Base-by-base conservation (phyloP, 148 eudicot genomes). In the Rheum nobile region DNA sequence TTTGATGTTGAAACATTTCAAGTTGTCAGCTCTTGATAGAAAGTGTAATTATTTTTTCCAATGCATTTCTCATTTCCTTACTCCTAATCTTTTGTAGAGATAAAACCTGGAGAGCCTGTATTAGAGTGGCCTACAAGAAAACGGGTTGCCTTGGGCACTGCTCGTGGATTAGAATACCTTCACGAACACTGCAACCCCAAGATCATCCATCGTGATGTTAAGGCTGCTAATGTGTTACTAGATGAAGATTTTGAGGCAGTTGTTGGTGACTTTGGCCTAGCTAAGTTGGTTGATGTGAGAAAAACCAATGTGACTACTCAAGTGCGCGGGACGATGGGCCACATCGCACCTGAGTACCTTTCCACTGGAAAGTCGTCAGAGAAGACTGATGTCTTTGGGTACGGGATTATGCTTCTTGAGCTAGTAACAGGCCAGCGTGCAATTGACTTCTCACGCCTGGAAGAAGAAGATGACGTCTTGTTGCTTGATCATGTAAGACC, bases 161-260 rank as follows among this genome's bases (percentile, higher is more conserved):
- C 88, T 46, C 88, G 86, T 76, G 90, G 90, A 52, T 67, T 87
- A 57, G 90, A 85, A 79, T 87, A 87, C 84, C 85, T 87, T 75
- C 90, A 87, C 50, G 90, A 85, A 71, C 90, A 87, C 76, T 87
- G 88, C 80, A 80, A 85, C 71, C 88, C 88, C 29, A 85, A 85
- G 80, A 85, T 85, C 46, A 85, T 85, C 28, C 88, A 85, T 52
- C 85, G 88, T 72, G 88, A 85, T 72, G 88, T 85, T 13, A 85
- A 85, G 82, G 88, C 88, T 78, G 88, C 88, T 76, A 85, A 85
- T 80, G 88, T 85, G 22, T 67, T 85, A 71, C 75, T 85, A 48
- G 88, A 85, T 69, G 85, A 85, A 59, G 73, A 78, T 19, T 85
- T 82, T 75, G 88, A 82, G 79, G 88, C 88, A 68, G 80, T 85